Evolutionary conservation across 805 yeast species (phyloP).

Genomic region (Ogataea salicorniae): DNA sequence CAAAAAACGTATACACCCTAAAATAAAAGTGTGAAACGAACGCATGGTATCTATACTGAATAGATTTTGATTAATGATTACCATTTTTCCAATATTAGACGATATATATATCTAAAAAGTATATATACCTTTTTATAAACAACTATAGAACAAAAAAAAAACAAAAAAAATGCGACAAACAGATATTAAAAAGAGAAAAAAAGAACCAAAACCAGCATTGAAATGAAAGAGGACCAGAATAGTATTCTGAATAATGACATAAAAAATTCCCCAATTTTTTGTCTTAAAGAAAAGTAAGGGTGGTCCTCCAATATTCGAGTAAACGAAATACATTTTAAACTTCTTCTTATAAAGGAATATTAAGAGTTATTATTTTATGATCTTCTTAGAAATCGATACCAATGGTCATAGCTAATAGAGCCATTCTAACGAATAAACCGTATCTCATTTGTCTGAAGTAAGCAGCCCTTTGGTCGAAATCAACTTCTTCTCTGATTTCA

Average conservation of each 20-base stretch:
- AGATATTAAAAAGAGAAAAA: background rate
- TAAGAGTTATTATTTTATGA: background rate
- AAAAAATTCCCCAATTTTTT: constrained; percentile 1
- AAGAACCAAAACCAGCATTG: background rate
- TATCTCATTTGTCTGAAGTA: constrained; percentile 99
- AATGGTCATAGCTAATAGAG: constrained; percentile 94
- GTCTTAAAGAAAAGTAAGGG: background rate
- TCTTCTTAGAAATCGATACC: constrained; percentile 71
- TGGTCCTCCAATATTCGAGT: background rate
- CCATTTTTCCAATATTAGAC: too few species aligned
- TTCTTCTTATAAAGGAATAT: background rate
- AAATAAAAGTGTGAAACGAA: too few species aligned
- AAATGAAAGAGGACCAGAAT: background rate
- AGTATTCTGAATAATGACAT: background rate
- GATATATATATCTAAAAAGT: too few species aligned
- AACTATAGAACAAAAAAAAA: too few species aligned
- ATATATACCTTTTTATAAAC: too few species aligned
- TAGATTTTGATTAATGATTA: too few species aligned
- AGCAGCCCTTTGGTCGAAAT: constrained; percentile 98
- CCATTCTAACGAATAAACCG: constrained; percentile 98
- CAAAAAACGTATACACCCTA: too few species aligned
- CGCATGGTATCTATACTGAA: too few species aligned
- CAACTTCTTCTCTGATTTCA: constrained; percentile 97
- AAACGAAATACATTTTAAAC: background rate
- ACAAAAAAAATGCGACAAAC: background rate